Conservation (phyloP, 1,139 yeast genomes). For the Nadsonia starkeyi-henricii region DNA sequence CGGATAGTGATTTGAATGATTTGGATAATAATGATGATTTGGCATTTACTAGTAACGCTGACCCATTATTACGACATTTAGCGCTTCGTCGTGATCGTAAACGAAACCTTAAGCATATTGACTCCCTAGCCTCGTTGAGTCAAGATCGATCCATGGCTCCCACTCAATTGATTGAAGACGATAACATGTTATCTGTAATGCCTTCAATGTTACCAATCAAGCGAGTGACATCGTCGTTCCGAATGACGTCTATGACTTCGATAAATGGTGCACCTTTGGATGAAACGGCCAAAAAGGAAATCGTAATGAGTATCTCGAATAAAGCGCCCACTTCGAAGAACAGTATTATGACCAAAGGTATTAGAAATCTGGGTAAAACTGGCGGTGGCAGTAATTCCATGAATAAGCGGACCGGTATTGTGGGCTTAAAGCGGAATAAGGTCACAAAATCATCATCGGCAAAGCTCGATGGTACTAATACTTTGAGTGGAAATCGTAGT, state of each 20-base stretch:
- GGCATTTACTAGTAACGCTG: background rate
- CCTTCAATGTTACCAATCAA: background rate
- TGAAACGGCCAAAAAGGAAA: background rate
- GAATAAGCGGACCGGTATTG: background rate
- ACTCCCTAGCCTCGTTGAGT: background rate
- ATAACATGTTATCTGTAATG: background rate
- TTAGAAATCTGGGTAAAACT: background rate
- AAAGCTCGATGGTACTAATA: background rate
- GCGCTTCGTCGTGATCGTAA: background rate
- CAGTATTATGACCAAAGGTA: background rate
- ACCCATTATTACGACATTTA: background rate
- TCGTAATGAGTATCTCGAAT: background rate
- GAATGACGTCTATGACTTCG: background rate
- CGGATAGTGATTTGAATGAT: background rate
- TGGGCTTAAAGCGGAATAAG: background rate
- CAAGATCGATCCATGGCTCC: background rate
- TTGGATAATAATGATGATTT: background rate
- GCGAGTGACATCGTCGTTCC: background rate
- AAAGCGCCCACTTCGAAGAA: background rate
- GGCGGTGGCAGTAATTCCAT: background rate
- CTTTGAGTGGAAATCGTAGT: background rate
- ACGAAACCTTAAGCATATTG: background rate
- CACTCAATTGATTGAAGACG: background rate
- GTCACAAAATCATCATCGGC: background rate
- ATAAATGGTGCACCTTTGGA: background rate